These are phyloP conservation scores for Jatropha multifida DNA, from an alignment of 441 rosid species.

Conservation along the genomic window DNA sequence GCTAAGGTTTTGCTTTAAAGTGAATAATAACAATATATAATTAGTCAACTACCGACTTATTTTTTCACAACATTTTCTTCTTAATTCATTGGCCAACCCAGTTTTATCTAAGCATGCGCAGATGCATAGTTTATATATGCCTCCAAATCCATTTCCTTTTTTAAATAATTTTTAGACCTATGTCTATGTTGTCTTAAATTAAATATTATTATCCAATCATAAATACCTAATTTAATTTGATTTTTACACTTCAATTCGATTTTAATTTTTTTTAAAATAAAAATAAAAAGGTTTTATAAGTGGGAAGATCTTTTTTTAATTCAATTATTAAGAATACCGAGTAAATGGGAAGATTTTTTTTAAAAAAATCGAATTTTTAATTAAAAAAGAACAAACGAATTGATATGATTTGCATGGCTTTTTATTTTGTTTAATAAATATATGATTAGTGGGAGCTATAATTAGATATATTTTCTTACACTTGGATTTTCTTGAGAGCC, in stretches of 20 bases:
- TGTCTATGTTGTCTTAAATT: too few species aligned
- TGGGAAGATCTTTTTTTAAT: not conserved
- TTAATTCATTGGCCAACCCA: not conserved
- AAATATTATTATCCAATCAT: too few species aligned
- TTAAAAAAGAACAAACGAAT: not conserved
- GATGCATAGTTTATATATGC: not conserved
- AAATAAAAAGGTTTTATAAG: not conserved
- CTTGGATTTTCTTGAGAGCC: not conserved
- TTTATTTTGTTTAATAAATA: not conserved
- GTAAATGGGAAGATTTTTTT: not conserved
- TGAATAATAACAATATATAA: too few species aligned
- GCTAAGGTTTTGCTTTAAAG: too few species aligned
- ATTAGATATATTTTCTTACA: not conserved
- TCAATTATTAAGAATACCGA: not conserved
- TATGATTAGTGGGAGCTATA: conserved; percentile 11
- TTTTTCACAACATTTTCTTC: not conserved
- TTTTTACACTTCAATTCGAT: too few species aligned
- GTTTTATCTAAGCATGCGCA: not conserved
- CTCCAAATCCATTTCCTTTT: too few species aligned
- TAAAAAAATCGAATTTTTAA: not conserved
- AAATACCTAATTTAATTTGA: too few species aligned
- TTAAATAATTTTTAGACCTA: too few species aligned
- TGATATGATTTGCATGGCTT: not conserved
- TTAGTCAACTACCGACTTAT: too few species aligned
- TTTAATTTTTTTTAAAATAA: too few species aligned